Percentiles rank a stretch among this genome's conserved stretches.
These are phyloP conservation scores for Ganoderma sinense DNA, from an alignment of 1,284 basidiomycete genomes.

Conservation along the genomic window DNA sequence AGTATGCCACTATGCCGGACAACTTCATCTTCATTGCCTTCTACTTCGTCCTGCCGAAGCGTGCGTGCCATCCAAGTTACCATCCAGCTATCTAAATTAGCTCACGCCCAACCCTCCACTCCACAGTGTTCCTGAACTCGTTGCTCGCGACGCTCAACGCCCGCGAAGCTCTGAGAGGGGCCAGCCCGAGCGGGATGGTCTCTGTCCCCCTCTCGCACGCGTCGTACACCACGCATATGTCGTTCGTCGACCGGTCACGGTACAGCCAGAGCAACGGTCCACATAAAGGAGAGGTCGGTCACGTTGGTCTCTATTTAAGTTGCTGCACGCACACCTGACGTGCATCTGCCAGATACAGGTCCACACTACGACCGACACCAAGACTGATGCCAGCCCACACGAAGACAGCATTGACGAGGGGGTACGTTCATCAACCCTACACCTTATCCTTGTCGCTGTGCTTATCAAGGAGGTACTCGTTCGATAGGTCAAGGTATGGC, in stretches of 20 bases:
- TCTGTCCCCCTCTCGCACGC: constrained; percentile 1
- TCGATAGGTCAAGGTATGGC: background rate
- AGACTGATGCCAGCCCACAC: background rate
- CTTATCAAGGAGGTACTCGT: background rate
- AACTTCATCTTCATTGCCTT: constrained; percentile 49
- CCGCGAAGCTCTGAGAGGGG: constrained; percentile 10
- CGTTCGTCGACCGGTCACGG: background rate
- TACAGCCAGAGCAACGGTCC: background rate
- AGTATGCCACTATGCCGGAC: constrained; percentile 48
- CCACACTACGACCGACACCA: constrained; percentile 5
- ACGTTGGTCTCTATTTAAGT: too few species aligned
- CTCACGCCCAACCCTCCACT: background rate
- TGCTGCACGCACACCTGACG: background rate
- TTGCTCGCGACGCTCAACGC: constrained; percentile 27
- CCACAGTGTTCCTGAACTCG: constrained; percentile 26
- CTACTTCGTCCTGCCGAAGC: constrained; percentile 48
- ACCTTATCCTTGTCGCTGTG: background rate
- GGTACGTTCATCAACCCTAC: background rate
- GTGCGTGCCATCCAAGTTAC: constrained; percentile 32
- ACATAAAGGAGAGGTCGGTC: background rate
- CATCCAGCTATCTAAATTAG: background rate
- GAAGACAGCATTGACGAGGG: background rate
- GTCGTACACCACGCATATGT: background rate
- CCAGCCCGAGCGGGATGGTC: background rate
- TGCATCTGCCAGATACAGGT: background rate